Base-by-base conservation (phyloP, 2,329 filamentous ascomycete genomes). In the Aspergillus oerlinghausenensis region DNA sequence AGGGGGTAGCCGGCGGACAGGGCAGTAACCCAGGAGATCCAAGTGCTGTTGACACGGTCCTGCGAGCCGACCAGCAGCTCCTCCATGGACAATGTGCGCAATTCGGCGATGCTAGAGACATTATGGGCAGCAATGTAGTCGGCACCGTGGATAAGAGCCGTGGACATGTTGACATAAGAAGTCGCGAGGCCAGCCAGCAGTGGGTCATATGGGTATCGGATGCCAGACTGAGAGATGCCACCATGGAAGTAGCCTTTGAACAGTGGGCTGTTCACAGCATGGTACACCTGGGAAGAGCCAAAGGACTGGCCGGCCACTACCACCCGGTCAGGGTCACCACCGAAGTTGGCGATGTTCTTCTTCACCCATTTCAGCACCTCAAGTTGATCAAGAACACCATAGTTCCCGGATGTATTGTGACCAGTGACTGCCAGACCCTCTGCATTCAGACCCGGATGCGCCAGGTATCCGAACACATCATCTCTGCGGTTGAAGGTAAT, bases 321-420 rank as follows among this genome's bases (percentile, higher is more conserved):
- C 25, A 83, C 76, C 6, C 75, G 72, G 21, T 74, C 70, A 3
- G 76, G 71, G 64, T 83, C 78, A 43, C 82, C 81, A 42, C 82
- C 81, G 56, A 84, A 84, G 17, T 73, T 65, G 64, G 77, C 69
- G 57, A 83, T 82, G 61, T 82, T 70, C 50, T 76, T 64, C 56
- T 80, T 77, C 3, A 84, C 74, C 82, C 82, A 85, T 63, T 84
- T 73, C 2, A 85, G 71, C n/a, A 64, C 63, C n/a, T 81, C 72
- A n/a, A 80, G 70, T 63, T 84, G 82, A 59, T 84, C 81, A 29
- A 77, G 73, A 0, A 82, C 65, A 11, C 77, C 80, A 21, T 67
- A 69, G 55, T 68, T 68, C 2, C 67, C 67, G 6, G 67, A 69
- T 2, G 63, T 63, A 14, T 63, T 60, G 55, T 68, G 61, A 1